Percentiles rank a stretch among this genome's conserved stretches.
These are phyloP conservation scores for Perkinsus marinus DNA, from an alignment of 169 alveolate genomes.

Conservation along the genomic window DNA sequence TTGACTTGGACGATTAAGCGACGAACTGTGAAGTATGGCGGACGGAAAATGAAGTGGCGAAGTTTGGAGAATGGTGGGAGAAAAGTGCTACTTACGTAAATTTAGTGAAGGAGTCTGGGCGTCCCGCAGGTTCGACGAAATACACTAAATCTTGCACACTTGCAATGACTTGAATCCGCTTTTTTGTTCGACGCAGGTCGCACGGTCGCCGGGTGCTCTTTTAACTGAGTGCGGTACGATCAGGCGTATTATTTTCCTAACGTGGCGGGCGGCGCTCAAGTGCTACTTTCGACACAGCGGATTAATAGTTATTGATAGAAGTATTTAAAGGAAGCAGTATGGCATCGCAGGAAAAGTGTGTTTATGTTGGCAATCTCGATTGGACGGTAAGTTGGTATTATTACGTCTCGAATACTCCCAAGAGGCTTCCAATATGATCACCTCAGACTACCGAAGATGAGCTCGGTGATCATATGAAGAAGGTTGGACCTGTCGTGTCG, in stretches of 20 bases:
- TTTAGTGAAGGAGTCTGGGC: too few relatives aligned
- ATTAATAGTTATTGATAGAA: background rate
- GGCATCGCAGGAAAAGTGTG: background rate
- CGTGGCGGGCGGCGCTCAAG: background rate
- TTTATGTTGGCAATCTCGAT: background rate
- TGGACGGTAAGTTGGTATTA: background rate
- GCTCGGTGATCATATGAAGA: background rate
- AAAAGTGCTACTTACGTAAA: background rate
- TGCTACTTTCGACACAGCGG: background rate
- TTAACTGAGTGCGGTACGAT: background rate
- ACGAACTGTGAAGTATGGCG: too few relatives aligned
- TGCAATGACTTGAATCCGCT: background rate
- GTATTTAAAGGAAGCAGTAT: background rate
- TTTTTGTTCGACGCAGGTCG: background rate
- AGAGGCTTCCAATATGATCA: too few relatives aligned
- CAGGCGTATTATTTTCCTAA: background rate
- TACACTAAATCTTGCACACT: background rate
- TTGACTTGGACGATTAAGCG: too few relatives aligned
- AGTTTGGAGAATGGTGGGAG: background rate
- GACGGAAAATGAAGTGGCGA: too few relatives aligned
- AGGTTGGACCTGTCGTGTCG: background rate
- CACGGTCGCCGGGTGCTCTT: background rate
- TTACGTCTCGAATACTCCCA: background rate
- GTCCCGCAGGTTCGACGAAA: too few relatives aligned
- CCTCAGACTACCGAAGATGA: background rate